Base-by-base conservation (phyloP, 176 grass and related monocot species). In the Oryza nivara region DNA sequence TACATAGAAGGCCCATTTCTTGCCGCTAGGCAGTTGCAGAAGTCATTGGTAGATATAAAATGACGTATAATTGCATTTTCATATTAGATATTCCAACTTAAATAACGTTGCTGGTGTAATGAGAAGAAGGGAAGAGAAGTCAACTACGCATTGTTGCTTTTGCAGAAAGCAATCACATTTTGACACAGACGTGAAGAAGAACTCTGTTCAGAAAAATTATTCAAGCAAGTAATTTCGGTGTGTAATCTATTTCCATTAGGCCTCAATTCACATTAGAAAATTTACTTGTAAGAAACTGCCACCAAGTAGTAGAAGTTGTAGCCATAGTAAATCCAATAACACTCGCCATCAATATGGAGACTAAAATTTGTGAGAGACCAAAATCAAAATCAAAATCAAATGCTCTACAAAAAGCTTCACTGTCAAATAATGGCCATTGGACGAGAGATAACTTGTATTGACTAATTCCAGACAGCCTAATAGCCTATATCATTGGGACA, bases 51-150 rank as follows among this genome's bases (percentile, higher is more conserved):
- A 61, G 56, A 9, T 26, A 43, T 13, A 58, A n/a, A 26, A 17
- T 16, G 63, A 20, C 20, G 34, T 70, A 36, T 61, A 36, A 72
- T 43, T n/a, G 54, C 65, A 23, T 49, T 14, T 4, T 65, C 26
- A 73, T 63, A 28, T 7, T 69, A 17, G 20, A 46, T 81, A 8
- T 26, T 77, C 7, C 36, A 68, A 46, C 4, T 68, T 54, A 65
- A 32, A 32, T 32, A 54, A 75, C 43, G 23, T 49, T 67, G 45
- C 5, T 22, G 38, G 41, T n/a, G 44, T 22, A 76, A 36, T 88
- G 49, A 38, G 36, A 41, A 32, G 9, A 76, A 68, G 30, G 58
- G 72, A 54, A 47, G 86, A 32, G 44, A 46, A 74, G 87, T 88
- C 81, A 68, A 41, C 38, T 34, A 75, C 38, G 82, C 26, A 26